Percentiles rank a stretch among this genome's conserved stretches.
Conservation (phyloP, 305 asterid species). For the Fraxinus platypoda region DNA sequence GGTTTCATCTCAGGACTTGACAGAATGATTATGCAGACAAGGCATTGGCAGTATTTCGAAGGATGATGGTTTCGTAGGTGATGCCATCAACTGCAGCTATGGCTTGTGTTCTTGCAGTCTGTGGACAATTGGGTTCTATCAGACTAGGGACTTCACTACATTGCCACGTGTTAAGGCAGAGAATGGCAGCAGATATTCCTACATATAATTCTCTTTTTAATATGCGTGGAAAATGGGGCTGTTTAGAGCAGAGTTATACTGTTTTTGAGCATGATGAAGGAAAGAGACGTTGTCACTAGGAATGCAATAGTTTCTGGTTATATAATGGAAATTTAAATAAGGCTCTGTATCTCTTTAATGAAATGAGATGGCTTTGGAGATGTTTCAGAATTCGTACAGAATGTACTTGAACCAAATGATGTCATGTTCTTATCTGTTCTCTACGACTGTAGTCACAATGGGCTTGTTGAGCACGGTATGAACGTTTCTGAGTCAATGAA, state of each 20-base stretch:
- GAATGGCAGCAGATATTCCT: conserved; percentile 48
- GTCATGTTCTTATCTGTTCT: conserved; percentile 58
- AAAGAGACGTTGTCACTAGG: conserved; percentile 76
- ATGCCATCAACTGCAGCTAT: conserved; percentile 56
- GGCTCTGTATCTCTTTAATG: conserved; percentile 52
- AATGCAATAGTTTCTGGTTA: conserved; percentile 70
- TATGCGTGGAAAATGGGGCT: conserved; percentile 73
- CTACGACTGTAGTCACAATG: conserved; percentile 73
- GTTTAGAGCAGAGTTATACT: conserved; percentile 45
- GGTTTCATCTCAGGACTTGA: conserved; percentile 71
- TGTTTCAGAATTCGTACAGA: conserved; percentile 48
- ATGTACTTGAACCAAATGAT: conserved; percentile 54
- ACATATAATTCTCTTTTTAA: conserved; percentile 64
- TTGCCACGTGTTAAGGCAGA: conserved; percentile 54
- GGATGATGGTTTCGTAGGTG: conserved; percentile 51
- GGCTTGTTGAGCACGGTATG: conserved; percentile 67
- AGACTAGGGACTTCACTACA: conserved; percentile 61
- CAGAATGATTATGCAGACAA: conserved; percentile 59
- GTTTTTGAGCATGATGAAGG: conserved; percentile 47
- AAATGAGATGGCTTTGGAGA: conserved; percentile 64
- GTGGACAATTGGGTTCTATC: conserved; percentile 59
- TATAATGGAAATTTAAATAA: conserved; percentile 47
- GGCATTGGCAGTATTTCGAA: conserved; percentile 52
- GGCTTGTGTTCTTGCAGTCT: conserved; percentile 73
- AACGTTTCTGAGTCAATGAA: conserved; percentile 64